These are phyloP conservation scores for Aspergillus calidoustus DNA, from an alignment of 2,329 filamentous ascomycete species.

Conservation along the genomic window DNA sequence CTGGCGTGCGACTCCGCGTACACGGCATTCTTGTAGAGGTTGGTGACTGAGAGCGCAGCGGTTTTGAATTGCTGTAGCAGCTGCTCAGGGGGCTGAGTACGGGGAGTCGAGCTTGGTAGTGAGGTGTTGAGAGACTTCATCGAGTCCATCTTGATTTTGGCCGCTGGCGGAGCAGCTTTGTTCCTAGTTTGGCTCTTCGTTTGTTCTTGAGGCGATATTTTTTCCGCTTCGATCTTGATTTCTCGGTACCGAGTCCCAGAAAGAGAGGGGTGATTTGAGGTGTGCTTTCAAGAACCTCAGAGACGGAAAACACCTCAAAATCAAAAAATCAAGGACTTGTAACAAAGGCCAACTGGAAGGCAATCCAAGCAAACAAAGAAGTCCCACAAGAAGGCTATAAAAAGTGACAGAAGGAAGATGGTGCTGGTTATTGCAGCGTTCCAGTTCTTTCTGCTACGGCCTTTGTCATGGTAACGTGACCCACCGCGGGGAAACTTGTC, in stretches of 20 bases:
- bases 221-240: background rate
- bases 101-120: conserved; percentile 58
- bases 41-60: conserved; percentile 91
- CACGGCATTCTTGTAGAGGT: conserved; percentile 91
- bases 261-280: conserved; percentile 27
- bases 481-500: conserved; percentile 38
- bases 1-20: conserved; percentile 76
- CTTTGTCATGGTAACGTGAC: conserved; percentile 46
- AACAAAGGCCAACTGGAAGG: background rate
- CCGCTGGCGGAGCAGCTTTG: conserved; percentile 19
- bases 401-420: background rate
- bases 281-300: conserved; percentile 20
- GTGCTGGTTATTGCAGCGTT: background rate
- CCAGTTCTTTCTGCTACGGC: conserved; percentile 27
- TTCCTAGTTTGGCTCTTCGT: conserved; percentile 3
- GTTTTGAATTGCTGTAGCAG: conserved; percentile 89
- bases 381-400: background rate
- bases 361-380: background rate
- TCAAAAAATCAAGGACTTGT: background rate
- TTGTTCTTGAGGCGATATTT: conserved; percentile 1
- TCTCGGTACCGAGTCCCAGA: conserved; percentile 9
- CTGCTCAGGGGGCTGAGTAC: conserved; percentile 53
- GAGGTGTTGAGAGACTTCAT: conserved; percentile 68
- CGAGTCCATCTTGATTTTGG: conserved; percentile 58
- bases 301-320: background rate